Conservation (phyloP, 1,139 yeast species). For the Arxiozyma slooffiae region DNA sequence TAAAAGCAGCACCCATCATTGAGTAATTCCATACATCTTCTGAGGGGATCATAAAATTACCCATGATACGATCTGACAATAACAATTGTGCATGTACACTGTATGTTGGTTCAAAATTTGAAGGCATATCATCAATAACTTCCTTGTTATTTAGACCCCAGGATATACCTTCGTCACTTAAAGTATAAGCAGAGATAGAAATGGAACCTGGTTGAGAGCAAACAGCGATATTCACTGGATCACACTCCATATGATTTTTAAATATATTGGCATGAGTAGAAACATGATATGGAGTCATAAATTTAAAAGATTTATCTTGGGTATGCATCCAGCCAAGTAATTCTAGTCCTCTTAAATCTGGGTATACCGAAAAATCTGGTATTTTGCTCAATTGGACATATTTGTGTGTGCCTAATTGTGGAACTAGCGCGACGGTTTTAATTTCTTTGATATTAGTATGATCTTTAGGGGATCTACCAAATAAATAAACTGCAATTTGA, state of each 20-base stretch:
- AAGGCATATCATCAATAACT: conserved; percentile 36
- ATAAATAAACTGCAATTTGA: conserved; percentile 74
- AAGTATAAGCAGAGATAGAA: conserved; percentile 56
- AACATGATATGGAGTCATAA: conserved; percentile 62
- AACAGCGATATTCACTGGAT: conserved; percentile 52
- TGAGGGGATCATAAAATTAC: conserved; percentile 80
- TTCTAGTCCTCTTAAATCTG: conserved; percentile 42
- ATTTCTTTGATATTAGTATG: conserved; percentile 70
- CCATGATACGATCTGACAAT: conserved; percentile 65
- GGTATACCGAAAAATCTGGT: conserved; percentile 34
- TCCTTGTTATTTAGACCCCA: conserved; percentile 74
- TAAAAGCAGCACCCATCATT: conserved; percentile 82
- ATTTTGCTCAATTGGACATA: conserved; percentile 52
- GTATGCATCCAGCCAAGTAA: conserved; percentile 80
- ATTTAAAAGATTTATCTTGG: conserved; percentile 51
- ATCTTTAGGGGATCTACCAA: conserved; percentile 65
- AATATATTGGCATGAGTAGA: conserved; percentile 45
- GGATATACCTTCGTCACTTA: conserved; percentile 54
- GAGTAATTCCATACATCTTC: conserved; percentile 85
- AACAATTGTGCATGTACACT: conserved; percentile 60
- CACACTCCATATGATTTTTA: conserved; percentile 29
- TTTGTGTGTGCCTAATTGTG: conserved; percentile 73
- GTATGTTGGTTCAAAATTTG: conserved; percentile 54
- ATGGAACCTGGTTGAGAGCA: conserved; percentile 80
- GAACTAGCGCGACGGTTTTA: conserved; percentile 65